phyloP scores from a whole-genome alignment of 768 basidiomycete species.

The Auricularia auricula-judae region DNA sequence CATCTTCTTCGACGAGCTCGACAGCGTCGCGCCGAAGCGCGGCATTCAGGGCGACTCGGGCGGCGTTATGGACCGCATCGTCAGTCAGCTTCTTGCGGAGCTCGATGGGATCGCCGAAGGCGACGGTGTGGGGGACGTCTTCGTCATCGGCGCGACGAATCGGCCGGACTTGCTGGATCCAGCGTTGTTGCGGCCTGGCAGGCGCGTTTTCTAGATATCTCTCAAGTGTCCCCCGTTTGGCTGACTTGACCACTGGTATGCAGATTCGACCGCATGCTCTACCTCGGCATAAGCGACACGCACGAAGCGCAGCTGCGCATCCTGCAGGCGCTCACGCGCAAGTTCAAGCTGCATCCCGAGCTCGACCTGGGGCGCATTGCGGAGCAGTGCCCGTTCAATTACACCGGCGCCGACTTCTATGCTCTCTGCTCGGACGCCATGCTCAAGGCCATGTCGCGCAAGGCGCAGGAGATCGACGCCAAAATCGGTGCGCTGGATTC shows the following conservation, averaged over 20 bases:
- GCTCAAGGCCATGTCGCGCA: constrained; percentile 87
- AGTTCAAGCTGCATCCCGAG: constrained; percentile 69
- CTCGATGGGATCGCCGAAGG: constrained; percentile 79
- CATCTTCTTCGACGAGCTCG: constrained; percentile 94
- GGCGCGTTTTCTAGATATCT: constrained; percentile 34
- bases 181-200: constrained; percentile 78
- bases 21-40: constrained; percentile 88
- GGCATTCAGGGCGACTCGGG: constrained; percentile 95
- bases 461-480: constrained; percentile 66
- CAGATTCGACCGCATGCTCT: constrained; percentile 95
- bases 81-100: constrained; percentile 88
- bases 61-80: constrained; percentile 96
- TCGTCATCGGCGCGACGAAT: constrained; percentile 94
- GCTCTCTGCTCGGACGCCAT: constrained; percentile 95
- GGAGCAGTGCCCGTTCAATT: constrained; percentile 76
- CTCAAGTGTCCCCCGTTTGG: neutral
- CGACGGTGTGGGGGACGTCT: constrained; percentile 56
- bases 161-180: constrained; percentile 86
- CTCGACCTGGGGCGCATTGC: constrained; percentile 57
- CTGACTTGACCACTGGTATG: neutral
- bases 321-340: constrained; percentile 80
- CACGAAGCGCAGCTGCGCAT: constrained; percentile 81
- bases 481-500: constrained; percentile 46
- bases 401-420: constrained; percentile 97
- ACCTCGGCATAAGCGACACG: constrained; percentile 83